phyloP scores from a whole-genome alignment of 163 green algal species.

The Scenedesmus sp. region DNA sequence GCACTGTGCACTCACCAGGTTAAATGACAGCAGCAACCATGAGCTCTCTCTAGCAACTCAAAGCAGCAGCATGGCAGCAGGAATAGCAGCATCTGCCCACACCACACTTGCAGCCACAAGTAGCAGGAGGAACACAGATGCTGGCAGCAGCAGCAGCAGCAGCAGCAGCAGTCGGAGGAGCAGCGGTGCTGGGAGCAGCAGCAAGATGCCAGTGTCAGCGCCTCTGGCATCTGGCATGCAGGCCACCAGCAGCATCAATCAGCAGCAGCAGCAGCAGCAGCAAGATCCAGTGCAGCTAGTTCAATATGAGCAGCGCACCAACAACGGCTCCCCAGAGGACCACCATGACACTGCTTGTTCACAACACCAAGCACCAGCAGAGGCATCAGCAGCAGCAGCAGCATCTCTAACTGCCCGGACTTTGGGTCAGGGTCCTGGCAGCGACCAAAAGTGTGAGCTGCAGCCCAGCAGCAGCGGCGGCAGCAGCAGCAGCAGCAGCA shows the following conservation, averaged over 20 bases:
- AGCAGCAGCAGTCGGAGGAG: not conserved
- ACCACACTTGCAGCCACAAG: not conserved
- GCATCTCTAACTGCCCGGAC: not conserved
- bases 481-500: not conserved
- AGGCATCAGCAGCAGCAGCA: conserved; percentile 2
- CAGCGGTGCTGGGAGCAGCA: conserved; percentile 16
- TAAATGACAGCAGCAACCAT: not conserved
- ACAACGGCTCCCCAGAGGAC: not conserved
- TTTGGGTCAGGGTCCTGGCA: no score
- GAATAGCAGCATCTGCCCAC: not conserved
- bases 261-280: conserved; percentile 1
- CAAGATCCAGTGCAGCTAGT: not conserved
- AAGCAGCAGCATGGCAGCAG: not conserved
- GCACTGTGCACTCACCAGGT: no score
- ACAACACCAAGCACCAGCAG: conserved; percentile 1
- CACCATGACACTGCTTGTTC: not conserved
- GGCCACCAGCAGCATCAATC: not conserved
- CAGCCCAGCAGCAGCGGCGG: not conserved
- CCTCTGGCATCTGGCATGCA: no score
- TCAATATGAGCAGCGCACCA: not conserved
- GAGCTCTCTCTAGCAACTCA: not conserved
- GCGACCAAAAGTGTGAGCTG: not conserved
- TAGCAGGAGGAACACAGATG: not conserved
- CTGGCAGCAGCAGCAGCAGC: conserved; percentile 26
- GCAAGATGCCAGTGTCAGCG: not conserved